Conservation (phyloP, 1,139 yeast species). For the Petasospora fabianii region DNA sequence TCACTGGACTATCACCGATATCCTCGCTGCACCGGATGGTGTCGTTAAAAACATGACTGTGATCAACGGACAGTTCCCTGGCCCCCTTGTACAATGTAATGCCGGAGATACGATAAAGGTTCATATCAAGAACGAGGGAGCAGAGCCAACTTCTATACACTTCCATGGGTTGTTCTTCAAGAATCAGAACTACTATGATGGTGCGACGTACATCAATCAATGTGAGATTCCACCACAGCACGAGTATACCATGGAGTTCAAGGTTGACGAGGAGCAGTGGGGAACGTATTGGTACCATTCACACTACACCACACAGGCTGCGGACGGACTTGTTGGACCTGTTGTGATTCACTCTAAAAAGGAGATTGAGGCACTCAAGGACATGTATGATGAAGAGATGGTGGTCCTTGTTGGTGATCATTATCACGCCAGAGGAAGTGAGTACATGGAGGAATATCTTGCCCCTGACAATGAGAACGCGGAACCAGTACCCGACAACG, state of each 20-base stretch:
- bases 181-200: constrained; percentile 38
- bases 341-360: constrained; percentile 27
- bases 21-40: constrained; percentile 30
- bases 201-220: constrained; percentile 44
- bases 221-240: constrained; percentile 34
- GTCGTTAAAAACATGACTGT: constrained; percentile 32
- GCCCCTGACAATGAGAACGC: constrained; percentile 58
- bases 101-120: constrained; percentile 43
- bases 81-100: constrained; percentile 45
- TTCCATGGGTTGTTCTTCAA: constrained; percentile 45
- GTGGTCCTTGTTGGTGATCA: constrained; percentile 46
- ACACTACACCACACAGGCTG: constrained; percentile 44
- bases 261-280: constrained; percentile 36
- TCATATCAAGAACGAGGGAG: constrained; percentile 39
- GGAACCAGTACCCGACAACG: constrained; percentile 55
- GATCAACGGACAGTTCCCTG: constrained; percentile 43
- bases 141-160: constrained; percentile 39
- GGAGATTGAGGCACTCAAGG: constrained; percentile 21
- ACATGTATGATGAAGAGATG: constrained; percentile 46
- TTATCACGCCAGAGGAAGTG: constrained; percentile 42
- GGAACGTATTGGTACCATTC: constrained; percentile 55
- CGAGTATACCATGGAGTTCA: constrained; percentile 37
- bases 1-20: constrained; percentile 19
- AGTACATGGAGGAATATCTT: constrained; percentile 48
- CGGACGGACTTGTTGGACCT: constrained; percentile 42